Evolutionary conservation across 441 rosid species (phyloP).

Genomic region (Kokia cookei): DNA sequence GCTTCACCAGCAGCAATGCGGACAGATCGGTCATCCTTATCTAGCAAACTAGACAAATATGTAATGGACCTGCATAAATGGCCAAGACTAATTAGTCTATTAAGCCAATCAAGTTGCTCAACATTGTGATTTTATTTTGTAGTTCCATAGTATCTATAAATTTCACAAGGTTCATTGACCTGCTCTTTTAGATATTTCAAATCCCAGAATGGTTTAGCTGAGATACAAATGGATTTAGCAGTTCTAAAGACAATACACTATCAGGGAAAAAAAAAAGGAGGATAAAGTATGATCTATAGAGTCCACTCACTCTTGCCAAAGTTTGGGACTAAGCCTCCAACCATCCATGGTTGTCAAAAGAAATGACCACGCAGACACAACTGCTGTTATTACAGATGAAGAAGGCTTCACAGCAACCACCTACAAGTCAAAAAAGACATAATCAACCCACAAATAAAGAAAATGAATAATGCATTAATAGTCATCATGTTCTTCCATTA

Average conservation of each 20-base stretch:
- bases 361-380: conserved; percentile 92
- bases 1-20: conserved; percentile 99
- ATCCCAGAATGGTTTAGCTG: background rate
- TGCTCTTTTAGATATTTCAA: background rate
- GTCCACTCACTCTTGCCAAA: conserved; percentile 71
- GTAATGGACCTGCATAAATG: conserved; percentile 58
- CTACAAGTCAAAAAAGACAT: conserved; percentile 24
- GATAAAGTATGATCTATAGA: background rate
- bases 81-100: conserved; percentile 9
- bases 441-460: background rate
- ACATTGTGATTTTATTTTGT: background rate
- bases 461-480: background rate
- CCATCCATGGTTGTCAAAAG: conserved; percentile 68
- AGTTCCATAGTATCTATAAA: background rate
- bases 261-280: background rate
- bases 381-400: conserved; percentile 49
- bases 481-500: background rate
- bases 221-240: background rate
- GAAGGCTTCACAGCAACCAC: conserved; percentile 67
- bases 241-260: background rate
- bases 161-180: background rate
- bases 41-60: conserved; percentile 67
- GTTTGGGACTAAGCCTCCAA: conserved; percentile 55
- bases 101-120: background rate
- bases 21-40: conserved; percentile 77